A percentile compares a stretch with the other conserved stretches of the same genome.
Evolutionary conservation across 2,329 filamentous ascomycete genomes (phyloP).

Genomic region (Dactylellina drechsleri): DNA sequence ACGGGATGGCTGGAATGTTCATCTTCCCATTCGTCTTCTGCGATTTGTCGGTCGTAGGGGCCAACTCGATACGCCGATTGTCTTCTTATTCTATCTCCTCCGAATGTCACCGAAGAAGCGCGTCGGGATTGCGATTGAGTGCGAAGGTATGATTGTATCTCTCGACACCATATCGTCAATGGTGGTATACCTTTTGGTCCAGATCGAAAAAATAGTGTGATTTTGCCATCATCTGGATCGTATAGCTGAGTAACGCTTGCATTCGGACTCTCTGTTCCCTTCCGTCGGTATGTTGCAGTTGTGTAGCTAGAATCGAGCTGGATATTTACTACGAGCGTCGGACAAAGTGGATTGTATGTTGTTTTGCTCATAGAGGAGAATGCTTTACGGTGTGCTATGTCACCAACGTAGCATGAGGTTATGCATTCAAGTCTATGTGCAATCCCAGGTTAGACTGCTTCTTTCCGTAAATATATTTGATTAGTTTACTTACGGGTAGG

Average conservation of each 20-base stretch:
- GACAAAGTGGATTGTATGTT: conserved; percentile 51
- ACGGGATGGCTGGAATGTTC: conserved; percentile 18
- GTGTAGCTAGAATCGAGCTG: conserved; percentile 25
- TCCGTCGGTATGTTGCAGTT: conserved; percentile 4
- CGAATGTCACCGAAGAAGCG: conserved; percentile 46
- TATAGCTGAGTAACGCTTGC: conserved; percentile 35
- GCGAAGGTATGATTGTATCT: conserved; percentile 51
- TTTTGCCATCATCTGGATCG: conserved; percentile 49
- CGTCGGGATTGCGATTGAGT: conserved; percentile 34
- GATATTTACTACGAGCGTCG: conserved; percentile 47
- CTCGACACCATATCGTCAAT: conserved; percentile 50
- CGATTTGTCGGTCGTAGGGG: conserved; percentile 42
- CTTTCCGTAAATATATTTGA: background rate
- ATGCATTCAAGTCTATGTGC: conserved; percentile 36
- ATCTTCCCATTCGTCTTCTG: conserved; percentile 54
- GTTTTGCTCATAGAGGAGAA: conserved; percentile 54
- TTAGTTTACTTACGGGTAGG: conserved; percentile 41
- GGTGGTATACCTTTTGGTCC: conserved; percentile 45
- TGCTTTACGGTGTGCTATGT: conserved; percentile 53
- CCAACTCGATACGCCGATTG: conserved; percentile 19
- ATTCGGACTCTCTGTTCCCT: conserved; percentile 37
- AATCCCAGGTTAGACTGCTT: background rate
- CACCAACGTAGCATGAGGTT: conserved; percentile 53
- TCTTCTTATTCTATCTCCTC: conserved; percentile 34
- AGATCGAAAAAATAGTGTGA: conserved; percentile 51